Conservation (phyloP, 176 grass and related monocot species). For the Miscanthus lutarioriparius region DNA sequence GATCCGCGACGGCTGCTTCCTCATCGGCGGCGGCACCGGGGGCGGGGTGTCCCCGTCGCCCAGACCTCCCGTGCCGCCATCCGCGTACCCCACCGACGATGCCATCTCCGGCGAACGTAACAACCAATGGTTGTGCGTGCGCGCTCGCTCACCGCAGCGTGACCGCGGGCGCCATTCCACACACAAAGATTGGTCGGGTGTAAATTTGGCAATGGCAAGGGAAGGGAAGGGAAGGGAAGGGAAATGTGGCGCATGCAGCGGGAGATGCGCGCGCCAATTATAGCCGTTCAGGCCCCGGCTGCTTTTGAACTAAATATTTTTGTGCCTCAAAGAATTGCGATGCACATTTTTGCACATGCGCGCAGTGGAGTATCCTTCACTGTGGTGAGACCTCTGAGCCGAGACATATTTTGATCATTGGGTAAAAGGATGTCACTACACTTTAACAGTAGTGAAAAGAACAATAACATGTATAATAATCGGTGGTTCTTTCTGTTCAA, state of each 20-base stretch:
- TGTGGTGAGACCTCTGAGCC: background rate
- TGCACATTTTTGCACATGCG: background rate
- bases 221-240: background rate
- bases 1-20: conserved; percentile 59
- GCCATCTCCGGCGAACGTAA: conserved; percentile 9
- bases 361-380: background rate
- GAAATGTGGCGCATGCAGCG: conserved; percentile 33
- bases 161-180: background rate
- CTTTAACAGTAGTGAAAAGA: no score
- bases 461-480: no score
- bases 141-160: conserved; percentile 16
- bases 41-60: background rate
- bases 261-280: conserved; percentile 34
- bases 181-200: background rate
- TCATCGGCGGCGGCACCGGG: background rate
- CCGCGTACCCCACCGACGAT: background rate
- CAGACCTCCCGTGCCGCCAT: background rate
- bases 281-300: background rate
- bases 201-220: conserved; percentile 29
- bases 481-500: no score
- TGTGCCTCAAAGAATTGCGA: background rate
- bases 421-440: background rate
- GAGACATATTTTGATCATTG: background rate
- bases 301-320: background rate
- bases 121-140: background rate